Percentiles rank a stretch among this genome's conserved stretches.
Conservation (phyloP, 208 protist species). For the Leishmania amazonensis region DNA sequence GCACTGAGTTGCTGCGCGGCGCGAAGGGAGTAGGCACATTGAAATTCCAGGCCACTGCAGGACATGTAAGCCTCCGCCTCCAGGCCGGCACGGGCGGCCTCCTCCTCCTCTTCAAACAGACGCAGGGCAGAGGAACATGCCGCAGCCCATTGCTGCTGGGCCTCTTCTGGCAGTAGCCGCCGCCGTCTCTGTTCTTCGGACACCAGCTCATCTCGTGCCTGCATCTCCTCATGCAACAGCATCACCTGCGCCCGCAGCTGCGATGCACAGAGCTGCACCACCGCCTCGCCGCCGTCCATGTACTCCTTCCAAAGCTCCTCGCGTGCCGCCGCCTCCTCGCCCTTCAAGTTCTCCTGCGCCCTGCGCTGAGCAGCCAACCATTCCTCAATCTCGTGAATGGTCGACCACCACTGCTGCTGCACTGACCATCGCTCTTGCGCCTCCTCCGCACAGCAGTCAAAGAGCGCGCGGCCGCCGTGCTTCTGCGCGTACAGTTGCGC, state of each 20-base stretch:
- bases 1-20: constrained; percentile 11
- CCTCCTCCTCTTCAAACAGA: constrained; percentile 48
- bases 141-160: constrained; percentile 15
- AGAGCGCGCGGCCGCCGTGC: constrained; percentile 44
- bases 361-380: constrained; percentile 34
- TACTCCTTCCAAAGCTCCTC: constrained; percentile 31
- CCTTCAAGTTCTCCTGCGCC: constrained; percentile 23
- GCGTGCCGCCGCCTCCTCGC: constrained; percentile 28
- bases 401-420: constrained; percentile 36
- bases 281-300: constrained; percentile 21
- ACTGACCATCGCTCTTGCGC: constrained; percentile 43
- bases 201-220: constrained; percentile 18
- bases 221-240: constrained; percentile 25
- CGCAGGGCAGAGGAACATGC: constrained; percentile 22
- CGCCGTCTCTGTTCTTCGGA: constrained; percentile 10
- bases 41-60: constrained; percentile 48
- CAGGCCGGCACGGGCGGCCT: constrained; percentile 40
- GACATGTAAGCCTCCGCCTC: constrained; percentile 53
- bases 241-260: constrained; percentile 30
- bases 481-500: constrained; percentile 37
- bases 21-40: constrained; percentile 23
- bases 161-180: constrained; percentile 13
- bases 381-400: constrained; percentile 32
- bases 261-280: constrained; percentile 29
- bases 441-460: constrained; percentile 47